Percentiles rank a stretch among this genome's conserved stretches.
Conservation (phyloP, 164 flowering plant species). For the Tinospora cordifolia region DNA sequence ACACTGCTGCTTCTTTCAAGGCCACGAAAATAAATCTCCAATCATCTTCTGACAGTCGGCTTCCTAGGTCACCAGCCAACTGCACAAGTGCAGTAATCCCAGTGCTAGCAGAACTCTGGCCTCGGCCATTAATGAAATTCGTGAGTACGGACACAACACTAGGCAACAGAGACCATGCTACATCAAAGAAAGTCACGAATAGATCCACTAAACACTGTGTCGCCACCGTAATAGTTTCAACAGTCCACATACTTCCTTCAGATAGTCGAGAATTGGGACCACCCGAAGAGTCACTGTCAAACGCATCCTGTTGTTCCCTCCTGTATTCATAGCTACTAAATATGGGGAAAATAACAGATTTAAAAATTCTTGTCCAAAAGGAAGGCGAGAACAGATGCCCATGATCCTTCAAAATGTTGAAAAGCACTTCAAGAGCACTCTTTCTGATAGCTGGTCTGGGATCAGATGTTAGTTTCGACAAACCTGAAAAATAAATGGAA, state of each 20-base stretch:
- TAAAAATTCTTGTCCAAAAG: constrained; percentile 67
- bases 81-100: constrained; percentile 72
- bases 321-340: constrained; percentile 32
- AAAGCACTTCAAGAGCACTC: constrained; percentile 91
- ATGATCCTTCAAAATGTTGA: constrained; percentile 92
- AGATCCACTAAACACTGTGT: constrained; percentile 71
- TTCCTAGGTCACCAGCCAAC: constrained; percentile 52
- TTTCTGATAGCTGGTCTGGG: constrained; percentile 79
- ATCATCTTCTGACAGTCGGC: constrained; percentile 62
- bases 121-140: constrained; percentile 46
- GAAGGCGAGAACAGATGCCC: constrained; percentile 78
- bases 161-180: constrained; percentile 55
- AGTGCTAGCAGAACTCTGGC: constrained; percentile 60
- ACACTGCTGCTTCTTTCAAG: constrained; percentile 63
- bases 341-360: constrained; percentile 62
- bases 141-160: constrained; percentile 55
- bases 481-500: constrained; percentile 47
- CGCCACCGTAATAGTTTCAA: constrained; percentile 72
- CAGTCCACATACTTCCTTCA: constrained; percentile 57
- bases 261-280: constrained; percentile 22
- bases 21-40: constrained; percentile 62
- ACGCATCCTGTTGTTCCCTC: constrained; percentile 17
- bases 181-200: constrained; percentile 55
- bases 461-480: constrained; percentile 85
- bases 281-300: constrained; percentile 27